These are phyloP conservation scores for Ascochyta pisi DNA, from an alignment of 2,329 filamentous ascomycete species.

Conservation along the genomic window DNA sequence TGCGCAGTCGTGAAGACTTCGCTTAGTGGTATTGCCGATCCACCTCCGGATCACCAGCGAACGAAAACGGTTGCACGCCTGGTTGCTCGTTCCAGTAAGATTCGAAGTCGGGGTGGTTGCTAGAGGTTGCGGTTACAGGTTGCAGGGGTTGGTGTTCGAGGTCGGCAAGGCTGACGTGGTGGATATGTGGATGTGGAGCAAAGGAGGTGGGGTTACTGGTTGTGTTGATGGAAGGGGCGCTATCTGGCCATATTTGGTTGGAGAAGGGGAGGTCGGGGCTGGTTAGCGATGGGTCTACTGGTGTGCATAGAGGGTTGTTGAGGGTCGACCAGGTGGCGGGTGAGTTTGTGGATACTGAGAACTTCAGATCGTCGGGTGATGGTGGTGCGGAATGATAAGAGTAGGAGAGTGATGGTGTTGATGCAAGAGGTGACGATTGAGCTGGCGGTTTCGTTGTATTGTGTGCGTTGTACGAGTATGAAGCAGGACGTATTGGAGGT, in stretches of 20 bases:
- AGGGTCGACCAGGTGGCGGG: background rate
- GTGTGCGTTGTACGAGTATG: background rate
- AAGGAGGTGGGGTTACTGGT: background rate
- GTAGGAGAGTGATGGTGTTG: background rate
- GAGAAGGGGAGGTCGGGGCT: background rate
- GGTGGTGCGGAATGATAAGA: background rate
- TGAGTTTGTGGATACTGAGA: background rate
- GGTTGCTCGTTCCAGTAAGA: background rate
- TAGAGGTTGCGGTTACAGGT: rapidly evolving
- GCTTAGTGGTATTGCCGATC: background rate
- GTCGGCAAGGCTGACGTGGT: background rate
- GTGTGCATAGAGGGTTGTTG: background rate
- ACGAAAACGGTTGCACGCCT: conserved; percentile 1
- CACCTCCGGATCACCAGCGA: background rate
- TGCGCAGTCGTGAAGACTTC: background rate
- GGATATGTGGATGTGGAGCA: background rate
- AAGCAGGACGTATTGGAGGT: background rate
- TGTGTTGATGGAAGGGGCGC: background rate
- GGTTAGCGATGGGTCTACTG: background rate
- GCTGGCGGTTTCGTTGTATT: background rate
- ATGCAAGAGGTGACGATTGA: background rate
- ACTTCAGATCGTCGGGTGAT: background rate
- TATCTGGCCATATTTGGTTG: background rate
- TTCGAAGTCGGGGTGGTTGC: background rate
- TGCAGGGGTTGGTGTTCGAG: background rate